These are phyloP conservation scores for Lachnellula subtilissima DNA, from an alignment of 2,329 filamentous ascomycete genomes.

Conservation along the genomic window DNA sequence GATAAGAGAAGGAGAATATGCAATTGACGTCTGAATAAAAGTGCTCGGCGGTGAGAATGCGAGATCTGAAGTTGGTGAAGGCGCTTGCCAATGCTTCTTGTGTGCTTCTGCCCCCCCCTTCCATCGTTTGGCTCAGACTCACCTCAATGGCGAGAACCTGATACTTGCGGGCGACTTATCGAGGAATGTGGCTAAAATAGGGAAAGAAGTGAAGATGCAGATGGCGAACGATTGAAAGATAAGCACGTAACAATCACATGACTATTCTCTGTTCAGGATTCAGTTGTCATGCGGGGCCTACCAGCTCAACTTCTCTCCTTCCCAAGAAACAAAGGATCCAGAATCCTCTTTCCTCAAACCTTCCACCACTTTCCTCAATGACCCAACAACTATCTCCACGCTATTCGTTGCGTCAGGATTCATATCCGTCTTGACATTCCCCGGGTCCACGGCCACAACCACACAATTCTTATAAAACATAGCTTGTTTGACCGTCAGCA, in stretches of 20 bases:
- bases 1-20: neutral
- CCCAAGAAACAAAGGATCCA: neutral
- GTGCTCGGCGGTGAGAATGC: too few species aligned
- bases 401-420: neutral
- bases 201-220: constrained; percentile 30
- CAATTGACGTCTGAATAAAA: neutral
- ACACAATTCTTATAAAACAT: neutral
- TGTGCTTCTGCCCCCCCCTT: neutral
- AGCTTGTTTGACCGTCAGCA: neutral
- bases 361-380: neutral
- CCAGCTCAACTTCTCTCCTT: neutral
- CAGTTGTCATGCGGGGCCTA: neutral
- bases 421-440: neutral
- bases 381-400: neutral
- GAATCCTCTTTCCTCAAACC: neutral
- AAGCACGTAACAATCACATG: constrained; percentile 6
- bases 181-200: constrained; percentile 34
- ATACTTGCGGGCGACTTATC: neutral
- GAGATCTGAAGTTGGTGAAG: too few species aligned
- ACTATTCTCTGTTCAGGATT: too few species aligned
- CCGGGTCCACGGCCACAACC: neutral
- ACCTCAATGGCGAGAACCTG: neutral
- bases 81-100: neutral
- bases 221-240: constrained; percentile 12
- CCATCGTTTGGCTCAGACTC: too few species aligned